Evolutionary conservation across 371 early-diverging fungal species (phyloP).

Genomic region (Mortierella sp.): DNA sequence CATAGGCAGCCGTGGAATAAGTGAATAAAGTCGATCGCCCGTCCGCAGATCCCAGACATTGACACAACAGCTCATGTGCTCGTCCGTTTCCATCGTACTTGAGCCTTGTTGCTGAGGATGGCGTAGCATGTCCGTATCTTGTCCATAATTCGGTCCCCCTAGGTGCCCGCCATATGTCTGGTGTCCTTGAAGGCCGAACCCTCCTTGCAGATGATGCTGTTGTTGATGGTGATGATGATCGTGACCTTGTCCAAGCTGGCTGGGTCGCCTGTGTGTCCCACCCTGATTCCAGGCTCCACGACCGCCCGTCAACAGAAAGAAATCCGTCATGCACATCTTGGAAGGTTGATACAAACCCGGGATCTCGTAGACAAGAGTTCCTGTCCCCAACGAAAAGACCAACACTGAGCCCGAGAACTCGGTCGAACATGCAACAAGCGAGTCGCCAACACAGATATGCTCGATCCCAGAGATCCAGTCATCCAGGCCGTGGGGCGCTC

Average conservation of each 20-base stretch:
- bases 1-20: conserved; percentile 53
- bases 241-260: conserved; percentile 7
- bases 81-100: conserved; percentile 10
- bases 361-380: conserved; percentile 66
- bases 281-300: conserved; percentile 33
- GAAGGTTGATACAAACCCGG: conserved; percentile 53
- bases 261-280: neutral
- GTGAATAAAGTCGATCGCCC: conserved; percentile 61
- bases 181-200: neutral
- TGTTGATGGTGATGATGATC: neutral
- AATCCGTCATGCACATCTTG: conserved; percentile 67
- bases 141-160: neutral
- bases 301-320: conserved; percentile 65
- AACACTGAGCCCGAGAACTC: conserved; percentile 69
- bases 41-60: conserved; percentile 72
- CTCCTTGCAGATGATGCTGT: conserved; percentile 1
- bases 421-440: conserved; percentile 68
- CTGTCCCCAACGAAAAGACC: conserved; percentile 69
- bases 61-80: conserved; percentile 60
- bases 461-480: conserved; percentile 72
- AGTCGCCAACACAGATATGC: conserved; percentile 65
- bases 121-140: conserved; percentile 1
- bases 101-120: conserved; percentile 10
- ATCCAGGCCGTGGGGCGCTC: conserved; percentile 59
- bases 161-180: neutral